A percentile compares a stretch with the other conserved stretches of the same genome.
Conservation (phyloP, 768 basidiomycete species). For the Hygrophoropsis aurantiaca region DNA sequence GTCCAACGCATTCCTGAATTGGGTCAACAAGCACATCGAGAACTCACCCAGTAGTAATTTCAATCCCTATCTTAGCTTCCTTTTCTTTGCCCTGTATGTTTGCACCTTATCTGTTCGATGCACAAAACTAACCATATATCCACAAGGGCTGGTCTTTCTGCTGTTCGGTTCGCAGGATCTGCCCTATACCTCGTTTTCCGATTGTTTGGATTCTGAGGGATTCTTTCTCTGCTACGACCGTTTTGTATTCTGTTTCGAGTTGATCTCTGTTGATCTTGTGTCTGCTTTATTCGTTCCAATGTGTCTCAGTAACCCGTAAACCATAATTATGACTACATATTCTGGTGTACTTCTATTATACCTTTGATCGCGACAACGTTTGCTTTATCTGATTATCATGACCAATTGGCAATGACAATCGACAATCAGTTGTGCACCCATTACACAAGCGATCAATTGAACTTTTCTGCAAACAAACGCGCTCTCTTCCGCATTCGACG, state of each 20-base stretch:
- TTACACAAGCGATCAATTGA: no score
- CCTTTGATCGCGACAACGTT: no score
- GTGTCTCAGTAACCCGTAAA: no score
- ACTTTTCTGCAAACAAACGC: no score
- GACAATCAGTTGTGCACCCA: no score
- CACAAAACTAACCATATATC: slow-evolving; percentile 1
- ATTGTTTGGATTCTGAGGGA: slow-evolving; percentile 56
- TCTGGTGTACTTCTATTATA: no score
- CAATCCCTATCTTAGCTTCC: slow-evolving; percentile 87
- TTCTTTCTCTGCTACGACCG: background rate
- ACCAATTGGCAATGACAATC: no score
- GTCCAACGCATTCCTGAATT: slow-evolving; percentile 71
- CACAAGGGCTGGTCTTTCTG: slow-evolving; percentile 72
- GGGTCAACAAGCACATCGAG: slow-evolving; percentile 62
- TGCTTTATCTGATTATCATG: no score
- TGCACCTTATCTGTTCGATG: background rate
- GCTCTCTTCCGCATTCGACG: no score
- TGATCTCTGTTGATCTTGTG: slow-evolving; percentile 1
- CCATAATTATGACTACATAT: no score
- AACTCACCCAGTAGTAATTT: slow-evolving; percentile 55
- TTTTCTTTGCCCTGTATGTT: slow-evolving; percentile 65
- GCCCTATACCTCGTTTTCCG: slow-evolving; percentile 76
- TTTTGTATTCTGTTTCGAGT: slow-evolving; percentile 7
- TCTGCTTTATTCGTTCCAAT: background rate
- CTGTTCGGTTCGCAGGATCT: slow-evolving; percentile 79